Base-by-base conservation (phyloP, 805 yeast species). In the Pichia membranifaciens region DNA sequence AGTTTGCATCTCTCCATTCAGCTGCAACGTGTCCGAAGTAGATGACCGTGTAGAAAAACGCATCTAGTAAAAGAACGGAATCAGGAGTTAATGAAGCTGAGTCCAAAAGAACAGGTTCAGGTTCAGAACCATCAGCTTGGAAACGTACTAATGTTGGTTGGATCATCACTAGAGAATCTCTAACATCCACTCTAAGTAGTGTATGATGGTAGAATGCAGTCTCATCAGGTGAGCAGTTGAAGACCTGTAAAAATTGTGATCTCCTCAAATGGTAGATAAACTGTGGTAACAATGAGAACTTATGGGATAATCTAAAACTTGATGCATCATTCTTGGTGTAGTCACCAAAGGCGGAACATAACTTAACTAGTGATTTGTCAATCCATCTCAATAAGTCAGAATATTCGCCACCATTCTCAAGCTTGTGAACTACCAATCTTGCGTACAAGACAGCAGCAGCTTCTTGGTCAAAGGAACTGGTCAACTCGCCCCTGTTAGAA, bases 221-320 rank as follows among this genome's bases (percentile, higher is more conserved):
- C 72, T 93, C 99, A 72, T 93, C 99, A 2, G 99, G 99, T 5
- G 99, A 93, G 68, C 90, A 90, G 70, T 93, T 93, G 75, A 93
- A 93, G 39, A 91, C 96, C 66, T 88, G 95, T 65, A 93, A 72
- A 66, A 93, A 90, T 68, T 91, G 98, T 1, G 97, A 88, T 66
- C 99, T 83, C 71, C 99, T 85, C 69, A 93, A 74, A 65, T 93
- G 95, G 71, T 85, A 93, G 68, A 93, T 84, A 61, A 93, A 95
- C 68, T 93, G 99, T 23, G 99, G 99, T 62, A 87, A 85, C 63
- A 91, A 72, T 38, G 88, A 79, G 66, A 88, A 90, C 62, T 84
- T 84, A 50, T 84, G 89, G 2, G 90, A 79, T 54, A 93, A 73
- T 59, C 93, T 75, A 73, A 93, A 90, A 29, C 95, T 81, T 45